Conservation (phyloP, 495 filamentous ascomycete species). For the Haplographium delicatum region DNA sequence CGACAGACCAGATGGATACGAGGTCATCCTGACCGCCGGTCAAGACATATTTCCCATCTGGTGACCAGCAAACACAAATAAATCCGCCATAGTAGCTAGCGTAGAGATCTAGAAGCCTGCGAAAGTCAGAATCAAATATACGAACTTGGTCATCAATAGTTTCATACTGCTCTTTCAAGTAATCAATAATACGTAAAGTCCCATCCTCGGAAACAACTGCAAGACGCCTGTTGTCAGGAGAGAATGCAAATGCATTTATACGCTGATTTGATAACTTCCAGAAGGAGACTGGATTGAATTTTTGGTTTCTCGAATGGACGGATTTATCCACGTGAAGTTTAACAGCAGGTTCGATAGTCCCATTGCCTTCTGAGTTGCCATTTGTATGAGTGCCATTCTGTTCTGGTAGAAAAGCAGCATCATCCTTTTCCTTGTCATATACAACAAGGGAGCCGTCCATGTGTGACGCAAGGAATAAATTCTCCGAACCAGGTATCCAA, state of each 20-base stretch:
- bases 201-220: slow-evolving; percentile 92
- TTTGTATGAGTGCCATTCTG: slow-evolving; percentile 33
- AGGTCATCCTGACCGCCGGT: slow-evolving; percentile 96
- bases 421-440: slow-evolving; percentile 98
- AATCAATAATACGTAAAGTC: slow-evolving; percentile 82
- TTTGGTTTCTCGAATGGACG: slow-evolving; percentile 87
- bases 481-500: slow-evolving; percentile 94
- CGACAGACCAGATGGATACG: slow-evolving; percentile 87
- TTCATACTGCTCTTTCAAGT: slow-evolving; percentile 79
- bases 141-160: neutral
- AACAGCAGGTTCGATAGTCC: slow-evolving; percentile 10
- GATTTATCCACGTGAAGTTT: slow-evolving; percentile 71
- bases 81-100: slow-evolving; percentile 90
- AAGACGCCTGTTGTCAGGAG: slow-evolving; percentile 78
- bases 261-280: slow-evolving; percentile 89
- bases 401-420: slow-evolving; percentile 56
- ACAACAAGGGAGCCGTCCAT: slow-evolving; percentile 91
- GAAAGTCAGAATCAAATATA: slow-evolving; percentile 5
- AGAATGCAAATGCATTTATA: slow-evolving; percentile 86
- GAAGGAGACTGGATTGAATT: slow-evolving; percentile 81
- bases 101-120: slow-evolving; percentile 76
- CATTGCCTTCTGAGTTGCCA: slow-evolving; percentile 26
- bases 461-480: slow-evolving; percentile 87
- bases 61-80: slow-evolving; percentile 93
- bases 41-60: slow-evolving; percentile 91